Evolutionary conservation across 257 asterid species (phyloP).

Genomic region (Thymus mandschuricus): DNA sequence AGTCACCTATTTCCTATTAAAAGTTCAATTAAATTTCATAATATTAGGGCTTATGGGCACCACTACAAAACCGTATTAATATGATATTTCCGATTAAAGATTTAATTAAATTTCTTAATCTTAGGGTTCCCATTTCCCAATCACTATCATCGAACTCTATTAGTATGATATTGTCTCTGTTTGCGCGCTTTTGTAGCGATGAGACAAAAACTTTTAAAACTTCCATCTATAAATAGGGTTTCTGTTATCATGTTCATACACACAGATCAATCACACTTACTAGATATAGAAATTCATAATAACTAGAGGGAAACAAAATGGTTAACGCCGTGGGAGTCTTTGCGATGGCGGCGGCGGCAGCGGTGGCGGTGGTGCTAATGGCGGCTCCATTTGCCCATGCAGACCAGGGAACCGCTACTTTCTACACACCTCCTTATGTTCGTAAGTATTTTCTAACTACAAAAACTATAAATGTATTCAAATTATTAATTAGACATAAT

Average conservation of each 20-base stretch:
- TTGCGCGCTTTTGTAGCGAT: too few species aligned
- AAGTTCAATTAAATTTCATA: too few species aligned
- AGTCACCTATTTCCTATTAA: too few species aligned
- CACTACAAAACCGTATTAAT: too few species aligned
- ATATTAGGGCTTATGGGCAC: too few species aligned
- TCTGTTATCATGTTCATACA: slow-evolving; percentile 7
- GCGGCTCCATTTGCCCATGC: slow-evolving; percentile 33
- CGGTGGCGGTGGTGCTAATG: not conserved
- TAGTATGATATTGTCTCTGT: too few species aligned
- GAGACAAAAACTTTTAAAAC: too few species aligned
- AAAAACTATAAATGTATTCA: not conserved
- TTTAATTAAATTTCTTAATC: too few species aligned
- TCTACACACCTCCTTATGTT: slow-evolving; percentile 57
- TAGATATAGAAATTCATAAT: slow-evolving; percentile 3
- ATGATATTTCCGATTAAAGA: too few species aligned
- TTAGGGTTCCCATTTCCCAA: too few species aligned
- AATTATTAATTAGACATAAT: too few species aligned
- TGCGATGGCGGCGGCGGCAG: not conserved
- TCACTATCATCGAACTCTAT: too few species aligned
- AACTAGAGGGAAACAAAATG: not conserved
- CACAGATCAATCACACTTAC: not conserved
- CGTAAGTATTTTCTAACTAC: slow-evolving; percentile 40
- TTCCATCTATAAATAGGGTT: slow-evolving; percentile 27
- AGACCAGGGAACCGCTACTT: slow-evolving; percentile 52
- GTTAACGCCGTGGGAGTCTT: not conserved